These are phyloP conservation scores for Penicillium sp. DNA, from an alignment of 2,329 filamentous ascomycete species.

Conservation along the genomic window DNA sequence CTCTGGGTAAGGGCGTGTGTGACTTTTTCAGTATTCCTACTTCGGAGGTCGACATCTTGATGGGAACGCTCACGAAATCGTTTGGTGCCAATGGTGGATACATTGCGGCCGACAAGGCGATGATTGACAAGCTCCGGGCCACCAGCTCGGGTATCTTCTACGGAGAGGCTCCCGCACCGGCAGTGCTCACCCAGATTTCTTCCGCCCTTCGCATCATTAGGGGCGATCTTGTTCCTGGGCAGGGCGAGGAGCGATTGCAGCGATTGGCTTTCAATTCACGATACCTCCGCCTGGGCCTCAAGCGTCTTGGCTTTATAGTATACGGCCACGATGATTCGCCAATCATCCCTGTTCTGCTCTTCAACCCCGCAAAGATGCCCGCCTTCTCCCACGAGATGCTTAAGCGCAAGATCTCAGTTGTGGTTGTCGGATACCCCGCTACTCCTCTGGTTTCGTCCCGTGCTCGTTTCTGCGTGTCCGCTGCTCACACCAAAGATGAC, in stretches of 20 bases:
- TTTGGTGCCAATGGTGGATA: conserved; percentile 98
- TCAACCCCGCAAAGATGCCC: conserved; percentile 98
- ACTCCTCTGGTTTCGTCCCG: conserved; percentile 94
- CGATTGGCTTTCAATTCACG: conserved; percentile 97
- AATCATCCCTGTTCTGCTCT: conserved; percentile 90
- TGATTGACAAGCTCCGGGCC: conserved; percentile 87
- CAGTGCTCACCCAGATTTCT: conserved; percentile 87
- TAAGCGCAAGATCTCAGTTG: conserved; percentile 93
- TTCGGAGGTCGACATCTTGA: conserved; percentile 85
- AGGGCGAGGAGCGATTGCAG: conserved; percentile 93
- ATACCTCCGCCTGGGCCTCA: conserved; percentile 95
- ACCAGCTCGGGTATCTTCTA: conserved; percentile 85
- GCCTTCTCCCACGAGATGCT: conserved; percentile 99
- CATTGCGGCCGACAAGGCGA: conserved; percentile 81
- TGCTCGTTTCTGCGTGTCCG: conserved; percentile 91
- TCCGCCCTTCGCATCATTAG: conserved; percentile 84
- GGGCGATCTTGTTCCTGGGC: conserved; percentile 82
- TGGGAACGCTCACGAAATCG: conserved; percentile 98
- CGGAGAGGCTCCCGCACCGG: conserved; percentile 83
- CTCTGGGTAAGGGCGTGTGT: conserved; percentile 86
- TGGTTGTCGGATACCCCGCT: conserved; percentile 95
- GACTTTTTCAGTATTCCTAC: conserved; percentile 96
- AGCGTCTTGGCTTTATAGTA: conserved; percentile 93
- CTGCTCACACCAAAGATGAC: conserved; percentile 97
- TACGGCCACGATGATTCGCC: conserved; percentile 98